Percentiles rank a stretch among this genome's conserved stretches.
These are phyloP conservation scores for Hypoxylon fuscum DNA, from an alignment of 495 filamentous ascomycete genomes.

Conservation along the genomic window DNA sequence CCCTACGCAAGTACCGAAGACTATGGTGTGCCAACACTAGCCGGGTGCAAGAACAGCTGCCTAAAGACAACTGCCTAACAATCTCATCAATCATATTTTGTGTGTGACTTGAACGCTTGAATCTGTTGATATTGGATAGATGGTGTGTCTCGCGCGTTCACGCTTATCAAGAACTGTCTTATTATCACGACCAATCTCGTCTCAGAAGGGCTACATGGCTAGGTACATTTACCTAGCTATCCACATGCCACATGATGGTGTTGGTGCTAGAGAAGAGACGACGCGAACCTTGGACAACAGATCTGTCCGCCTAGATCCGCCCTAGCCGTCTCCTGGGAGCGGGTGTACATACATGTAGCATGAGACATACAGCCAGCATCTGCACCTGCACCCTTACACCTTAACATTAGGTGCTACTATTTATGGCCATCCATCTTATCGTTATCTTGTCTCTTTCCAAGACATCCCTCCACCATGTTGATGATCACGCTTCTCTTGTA, in stretches of 20 bases:
- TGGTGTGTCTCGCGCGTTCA: slow-evolving; percentile 18
- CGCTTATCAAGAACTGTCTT: slow-evolving; percentile 12
- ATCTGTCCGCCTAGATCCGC: slow-evolving; percentile 36
- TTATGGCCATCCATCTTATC: slow-evolving; percentile 34
- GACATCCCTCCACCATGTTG: slow-evolving; percentile 26
- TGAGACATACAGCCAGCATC: too few relatives aligned
- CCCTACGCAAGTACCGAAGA: slow-evolving; percentile 24
- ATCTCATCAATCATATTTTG: slow-evolving; percentile 13
- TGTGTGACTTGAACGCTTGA: slow-evolving; percentile 11
- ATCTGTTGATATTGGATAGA: slow-evolving; percentile 11
- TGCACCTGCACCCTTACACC: too few relatives aligned
- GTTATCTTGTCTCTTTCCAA: slow-evolving; percentile 28
- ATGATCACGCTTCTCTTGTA: slow-evolving; percentile 35
- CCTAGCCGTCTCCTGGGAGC: slow-evolving; percentile 27
- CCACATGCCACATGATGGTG: slow-evolving; percentile 37
- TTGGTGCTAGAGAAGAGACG: slow-evolving; percentile 15
- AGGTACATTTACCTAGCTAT: slow-evolving; percentile 9
- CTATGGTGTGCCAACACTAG: slow-evolving; percentile 6
- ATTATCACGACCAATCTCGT: slow-evolving; percentile 4
- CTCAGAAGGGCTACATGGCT: not conserved
- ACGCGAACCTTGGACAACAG: slow-evolving; percentile 18
- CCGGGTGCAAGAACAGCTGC: slow-evolving; percentile 25
- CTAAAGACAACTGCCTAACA: slow-evolving; percentile 33
- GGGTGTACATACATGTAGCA: not conserved
- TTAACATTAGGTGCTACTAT: slow-evolving; percentile 27